Evolutionary conservation across 2,329 filamentous ascomycete genomes (phyloP), one percentile per base, ranked within the genome.

Genomic region (Botrytis sinoallii): DNA sequence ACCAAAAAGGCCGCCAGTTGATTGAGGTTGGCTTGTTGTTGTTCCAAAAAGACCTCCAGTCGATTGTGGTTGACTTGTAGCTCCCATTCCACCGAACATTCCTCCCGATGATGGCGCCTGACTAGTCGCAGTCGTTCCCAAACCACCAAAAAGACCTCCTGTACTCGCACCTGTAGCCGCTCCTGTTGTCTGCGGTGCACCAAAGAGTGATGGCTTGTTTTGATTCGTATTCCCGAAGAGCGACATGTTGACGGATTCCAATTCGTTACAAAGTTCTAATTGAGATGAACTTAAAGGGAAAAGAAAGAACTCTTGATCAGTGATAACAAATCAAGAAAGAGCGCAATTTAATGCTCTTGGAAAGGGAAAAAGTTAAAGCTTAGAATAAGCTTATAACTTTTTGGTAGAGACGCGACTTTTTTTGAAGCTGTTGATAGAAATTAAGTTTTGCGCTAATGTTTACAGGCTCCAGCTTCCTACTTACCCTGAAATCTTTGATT

Each of bases 61-160:
- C 69, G 75, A 59, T 74, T 77, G 57, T 76, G 77, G 44, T 77
- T 75, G 70, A 65, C 44, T 65, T 40, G 69, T 32, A 52, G 29
- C 69, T 52, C 52, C 52, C n/a, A 79, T 78, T 74, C 77, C 77
- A 55, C 82, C 82, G 75, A 85, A 85, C 16, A 85, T 77, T 42
- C 74, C 75, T 73, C 69, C 74, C 75, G 48, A 72, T 70, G 76
- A 57, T 74, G 77, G 57, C 76, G 77, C 52, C 77, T 75, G 69
- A 61, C 29, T 70, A 60, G 68, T 60, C 25, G 18, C 55, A 44
- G 70, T 55, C 25, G 48, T 61, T 65, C 69, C 69, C 18, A 73
- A 40, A 57, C 72, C 72, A 63, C 76, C 76, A 76, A 79, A 78
- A 32, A 76, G 57, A 9, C 72, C 72, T 71, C 55, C 69, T 2